Base-by-base conservation (phyloP, 768 basidiomycete genomes). In the Boletus eberwhitei region DNA sequence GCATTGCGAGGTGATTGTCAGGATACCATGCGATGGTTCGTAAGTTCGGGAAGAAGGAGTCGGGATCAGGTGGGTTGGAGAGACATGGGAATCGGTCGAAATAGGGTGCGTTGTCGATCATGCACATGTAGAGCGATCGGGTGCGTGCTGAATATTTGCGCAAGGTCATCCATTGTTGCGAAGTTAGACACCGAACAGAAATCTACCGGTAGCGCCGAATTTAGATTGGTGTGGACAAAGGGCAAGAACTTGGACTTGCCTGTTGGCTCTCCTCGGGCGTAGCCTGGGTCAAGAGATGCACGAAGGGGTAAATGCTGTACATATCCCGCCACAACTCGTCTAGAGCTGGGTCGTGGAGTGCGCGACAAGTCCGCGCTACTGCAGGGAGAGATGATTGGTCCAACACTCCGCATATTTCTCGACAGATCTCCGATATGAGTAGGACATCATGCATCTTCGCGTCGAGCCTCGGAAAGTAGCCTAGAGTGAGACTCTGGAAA, bases 271-370 rank as follows among this genome's bases (percentile, higher is more conserved):
- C 50, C 19, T 8, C 52, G 5, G 41, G n/a, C 22, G 12, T 34
- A 8, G 2, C 14, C 6, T 48, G 43, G 3, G 44, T 17, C 29
- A 67, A 26, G 39, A 67, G 64, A 26, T 51, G 52, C 22, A 65
- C 14, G 22, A 68, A 59, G 8, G 66, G 66, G 32, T 57, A 41
- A 0, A 68, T 44, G 9, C 48, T 65, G 45, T 54, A 69, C 40
- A 68, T 22, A 29, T 61, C 49, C 34, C 48, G 50, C 68, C 66
- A 68, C 2, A 70, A 21, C 36, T 63, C 61, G 40, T 68, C 65
- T 4, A 68, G 49, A 37, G 68, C 66, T 32, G 57, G 59, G 36
- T 65, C 59, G 6, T 49, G 50, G 45, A 68, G 53, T 4, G 59
- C 55, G 34, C 38, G 61, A 47, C 66, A 68, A n/a, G 68, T 63